These are phyloP conservation scores for Sisymbrium altissimum DNA, from an alignment of 345 rosid species.

Conservation along the genomic window DNA sequence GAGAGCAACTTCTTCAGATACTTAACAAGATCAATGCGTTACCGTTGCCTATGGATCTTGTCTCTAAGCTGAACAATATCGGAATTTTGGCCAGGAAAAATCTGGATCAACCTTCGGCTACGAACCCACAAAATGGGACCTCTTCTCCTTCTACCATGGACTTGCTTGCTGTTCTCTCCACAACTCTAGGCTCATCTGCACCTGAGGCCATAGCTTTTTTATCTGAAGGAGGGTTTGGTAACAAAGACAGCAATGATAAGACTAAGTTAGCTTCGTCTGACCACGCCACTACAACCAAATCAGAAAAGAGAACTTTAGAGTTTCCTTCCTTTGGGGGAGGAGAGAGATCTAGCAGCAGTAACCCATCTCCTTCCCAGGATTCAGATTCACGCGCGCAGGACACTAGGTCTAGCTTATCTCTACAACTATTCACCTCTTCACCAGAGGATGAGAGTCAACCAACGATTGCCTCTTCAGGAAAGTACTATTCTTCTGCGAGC, in stretches of 20 bases:
- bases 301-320: constrained; percentile 45
- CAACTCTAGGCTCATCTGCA: constrained; percentile 57
- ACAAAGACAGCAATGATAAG: constrained; percentile 48
- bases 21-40: constrained; percentile 79
- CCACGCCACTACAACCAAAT: constrained; percentile 29
- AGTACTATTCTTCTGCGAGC: constrained; percentile 87
- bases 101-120: constrained; percentile 38
- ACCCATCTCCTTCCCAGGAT: constrained; percentile 62
- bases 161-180: constrained; percentile 68
- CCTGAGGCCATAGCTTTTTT: constrained; percentile 50
- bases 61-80: constrained; percentile 50
- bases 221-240: constrained; percentile 57
- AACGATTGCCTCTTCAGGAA: constrained; percentile 59
- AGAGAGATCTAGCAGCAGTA: constrained; percentile 61
- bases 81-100: constrained; percentile 43
- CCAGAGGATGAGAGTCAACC: constrained; percentile 66
- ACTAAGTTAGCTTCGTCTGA: constrained; percentile 44
- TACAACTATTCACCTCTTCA: constrained; percentile 74
- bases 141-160: constrained; percentile 63
- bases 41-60: constrained; percentile 65
- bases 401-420: constrained; percentile 50
- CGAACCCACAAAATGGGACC: constrained; percentile 36
- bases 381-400: constrained; percentile 62
- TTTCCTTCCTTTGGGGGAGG: constrained; percentile 45
- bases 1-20: constrained; percentile 66